Evolutionary conservation across 106 monocot genomes (phyloP).

Genomic region (Vanilla planifolia): DNA sequence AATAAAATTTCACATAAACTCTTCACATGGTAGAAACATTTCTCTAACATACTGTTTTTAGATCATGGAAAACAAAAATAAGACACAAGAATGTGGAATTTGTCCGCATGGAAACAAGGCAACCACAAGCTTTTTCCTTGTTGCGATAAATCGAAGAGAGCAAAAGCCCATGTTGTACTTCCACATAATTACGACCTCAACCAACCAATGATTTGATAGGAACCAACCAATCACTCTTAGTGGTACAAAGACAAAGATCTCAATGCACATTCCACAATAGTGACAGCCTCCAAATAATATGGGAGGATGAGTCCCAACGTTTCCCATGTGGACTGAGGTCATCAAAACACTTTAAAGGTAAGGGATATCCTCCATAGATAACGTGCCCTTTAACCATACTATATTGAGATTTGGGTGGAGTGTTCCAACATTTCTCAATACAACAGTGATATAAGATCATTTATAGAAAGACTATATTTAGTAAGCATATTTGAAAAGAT

Average conservation of each 20-base stretch:
- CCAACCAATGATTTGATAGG: conserved; percentile 1
- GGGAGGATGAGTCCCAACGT: neutral
- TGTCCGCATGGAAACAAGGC: neutral
- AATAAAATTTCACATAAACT: no score
- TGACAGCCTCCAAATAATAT: neutral
- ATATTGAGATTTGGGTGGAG: neutral
- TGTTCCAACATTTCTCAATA: no score
- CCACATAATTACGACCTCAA: neutral
- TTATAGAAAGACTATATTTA: no score
- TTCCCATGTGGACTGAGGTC: neutral
- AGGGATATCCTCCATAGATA: neutral
- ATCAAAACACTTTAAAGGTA: neutral
- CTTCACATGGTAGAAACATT: no score
- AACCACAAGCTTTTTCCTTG: neutral
- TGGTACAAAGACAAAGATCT: neutral
- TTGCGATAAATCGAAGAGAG: neutral
- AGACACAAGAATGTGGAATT: neutral
- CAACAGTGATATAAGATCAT: no score
- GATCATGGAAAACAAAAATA: neutral
- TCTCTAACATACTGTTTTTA: neutral
- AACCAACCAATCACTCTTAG: neutral
- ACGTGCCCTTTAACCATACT: neutral
- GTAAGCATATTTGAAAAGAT: no score
- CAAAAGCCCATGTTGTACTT: neutral
- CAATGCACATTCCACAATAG: neutral